Conservation (phyloP, 23 red algal species). For the Pyropia yezoensis region DNA sequence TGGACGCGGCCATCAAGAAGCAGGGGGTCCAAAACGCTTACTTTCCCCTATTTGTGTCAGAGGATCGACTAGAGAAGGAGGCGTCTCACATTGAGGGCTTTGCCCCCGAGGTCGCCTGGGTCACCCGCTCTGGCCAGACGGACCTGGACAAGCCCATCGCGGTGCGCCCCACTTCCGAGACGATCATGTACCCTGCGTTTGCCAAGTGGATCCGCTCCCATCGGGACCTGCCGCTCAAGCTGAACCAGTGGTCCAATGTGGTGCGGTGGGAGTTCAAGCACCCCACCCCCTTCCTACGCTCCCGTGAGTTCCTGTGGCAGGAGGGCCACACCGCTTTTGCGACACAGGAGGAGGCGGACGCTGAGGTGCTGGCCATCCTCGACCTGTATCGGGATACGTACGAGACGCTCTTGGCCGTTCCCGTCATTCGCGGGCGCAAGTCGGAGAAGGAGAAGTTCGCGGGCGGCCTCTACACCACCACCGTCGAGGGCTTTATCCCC, state of each 20-base stretch:
- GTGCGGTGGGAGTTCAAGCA: constrained; percentile 97
- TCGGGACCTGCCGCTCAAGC: constrained; percentile 87
- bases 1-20: constrained; percentile 90
- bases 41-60: constrained; percentile 91
- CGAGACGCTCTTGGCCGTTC: constrained; percentile 94
- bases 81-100: constrained; percentile 98
- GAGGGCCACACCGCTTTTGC: constrained; percentile 97
- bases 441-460: constrained; percentile 96
- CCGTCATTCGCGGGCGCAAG: constrained; percentile 87
- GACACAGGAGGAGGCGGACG: constrained; percentile 73
- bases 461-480: constrained; percentile 95
- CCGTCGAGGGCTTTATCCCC: constrained; percentile 95
- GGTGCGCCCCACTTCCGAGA: constrained; percentile 94
- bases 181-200: constrained; percentile 96
- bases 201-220: constrained; percentile 99
- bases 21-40: constrained; percentile 95
- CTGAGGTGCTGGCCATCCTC: constrained; percentile 84
- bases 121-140: constrained; percentile 66
- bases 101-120: constrained; percentile 97
- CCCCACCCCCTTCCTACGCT: constrained; percentile 97
- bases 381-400: constrained; percentile 85
- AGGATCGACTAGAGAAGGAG: constrained; percentile 66
- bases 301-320: constrained; percentile 99
- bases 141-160: constrained; percentile 93
- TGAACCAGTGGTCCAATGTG: constrained; percentile 99